A percentile compares a stretch with the other conserved stretches of the same genome.
phyloP scores from a whole-genome alignment of 164 flowering plant genomes.

The Annona cherimola region DNA sequence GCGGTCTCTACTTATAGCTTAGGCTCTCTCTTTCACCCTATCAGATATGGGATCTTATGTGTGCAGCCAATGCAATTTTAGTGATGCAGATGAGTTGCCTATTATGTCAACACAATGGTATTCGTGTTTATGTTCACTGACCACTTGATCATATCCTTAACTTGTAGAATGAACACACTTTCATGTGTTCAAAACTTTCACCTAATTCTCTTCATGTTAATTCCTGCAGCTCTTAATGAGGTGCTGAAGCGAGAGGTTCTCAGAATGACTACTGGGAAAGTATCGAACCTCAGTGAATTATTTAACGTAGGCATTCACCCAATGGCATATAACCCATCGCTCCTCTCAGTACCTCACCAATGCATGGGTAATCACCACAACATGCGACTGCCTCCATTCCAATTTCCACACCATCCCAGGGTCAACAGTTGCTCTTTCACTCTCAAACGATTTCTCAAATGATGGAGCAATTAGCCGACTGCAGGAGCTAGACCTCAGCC shows the following conservation, averaged over 20 bases:
- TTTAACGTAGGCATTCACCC: slow-evolving; percentile 65
- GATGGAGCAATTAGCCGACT: slow-evolving; percentile 67
- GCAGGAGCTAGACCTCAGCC: slow-evolving; percentile 80
- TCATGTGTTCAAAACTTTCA: neutral
- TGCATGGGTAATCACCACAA: slow-evolving; percentile 20
- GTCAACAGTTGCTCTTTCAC: slow-evolving; percentile 33
- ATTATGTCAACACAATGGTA: no score
- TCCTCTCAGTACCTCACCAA: slow-evolving; percentile 45
- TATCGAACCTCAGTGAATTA: slow-evolving; percentile 37
- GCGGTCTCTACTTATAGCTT: no score
- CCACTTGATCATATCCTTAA: no score
- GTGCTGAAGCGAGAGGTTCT: slow-evolving; percentile 84
- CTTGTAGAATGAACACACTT: no score
- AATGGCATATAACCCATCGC: slow-evolving; percentile 36
- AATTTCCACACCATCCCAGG: slow-evolving; percentile 37
- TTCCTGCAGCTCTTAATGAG: slow-evolving; percentile 62
- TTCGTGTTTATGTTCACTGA: no score
- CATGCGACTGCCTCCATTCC: slow-evolving; percentile 46
- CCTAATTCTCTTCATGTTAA: neutral
- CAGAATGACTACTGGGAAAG: slow-evolving; percentile 68
- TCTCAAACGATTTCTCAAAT: slow-evolving; percentile 43
- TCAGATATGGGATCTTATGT: no score
- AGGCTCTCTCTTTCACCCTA: no score
- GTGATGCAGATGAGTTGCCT: no score
- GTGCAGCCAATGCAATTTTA: no score